Base-by-base conservation (phyloP, 805 yeast genomes). In the Barnettozyma wickerhamii region DNA sequence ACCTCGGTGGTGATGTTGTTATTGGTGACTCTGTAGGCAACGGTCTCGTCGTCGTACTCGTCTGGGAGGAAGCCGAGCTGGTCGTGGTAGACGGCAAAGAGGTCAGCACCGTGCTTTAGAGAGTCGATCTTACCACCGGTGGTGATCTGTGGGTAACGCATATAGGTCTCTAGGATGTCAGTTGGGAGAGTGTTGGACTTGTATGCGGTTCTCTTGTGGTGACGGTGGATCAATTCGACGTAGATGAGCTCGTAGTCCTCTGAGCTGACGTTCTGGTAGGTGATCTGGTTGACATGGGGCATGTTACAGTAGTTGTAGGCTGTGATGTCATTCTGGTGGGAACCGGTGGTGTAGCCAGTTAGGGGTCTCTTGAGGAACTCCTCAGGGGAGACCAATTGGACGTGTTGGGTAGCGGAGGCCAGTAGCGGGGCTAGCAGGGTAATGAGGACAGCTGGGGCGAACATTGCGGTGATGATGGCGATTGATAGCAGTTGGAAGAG, bases 191-290 rank as follows among this genome's bases (percentile, higher is more conserved):
- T 42, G 44, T 69, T 68, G 7, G 59, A 29, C 3, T 56, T 53
- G 48, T 69, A 69, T 15, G 71, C 63, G 1, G 74, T 65, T 44
- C 74, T 59, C 43, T 65, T 66, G 45, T 69, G 74, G 45, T 69
- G 74, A 26, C 74, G 63, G 45, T 69, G 74, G 19, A 68, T 55
- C 34, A 65, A 46, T 41, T 69, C 72, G 19, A 68, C 68, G 38
- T 65, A 66, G 12, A 55, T 48, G 33, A 68, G 38, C 24, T 51
- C 52, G 41, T 60, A 67, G 10, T 39, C 35, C 5, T 49, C 50
- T 20, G 51, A 46, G 6, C 53, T 49, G 6, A 56, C 53, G 30
- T 60, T 60, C 23, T 53, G 60, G 15, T 63, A 58, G 12, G 61
- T 53, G 30, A 30, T 14, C 20, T 35, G 41, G 30, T 66, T 62